These are phyloP conservation scores for Nigrospora oryzae DNA, from an alignment of 2,329 filamentous ascomycete genomes.

Conservation along the genomic window DNA sequence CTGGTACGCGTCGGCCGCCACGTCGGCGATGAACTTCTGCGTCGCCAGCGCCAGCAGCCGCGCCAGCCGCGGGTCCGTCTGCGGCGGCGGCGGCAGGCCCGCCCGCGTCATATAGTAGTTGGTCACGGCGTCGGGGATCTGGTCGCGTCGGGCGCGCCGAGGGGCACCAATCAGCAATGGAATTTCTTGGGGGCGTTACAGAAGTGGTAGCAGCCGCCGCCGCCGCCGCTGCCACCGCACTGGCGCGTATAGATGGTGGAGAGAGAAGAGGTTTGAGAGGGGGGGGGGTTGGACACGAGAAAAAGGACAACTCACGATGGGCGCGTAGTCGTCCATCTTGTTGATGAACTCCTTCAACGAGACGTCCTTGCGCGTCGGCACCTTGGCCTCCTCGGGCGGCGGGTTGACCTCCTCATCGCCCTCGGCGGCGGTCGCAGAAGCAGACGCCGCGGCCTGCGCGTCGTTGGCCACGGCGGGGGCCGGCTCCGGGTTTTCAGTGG, in stretches of 20 bases:
- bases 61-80: conserved; percentile 82
- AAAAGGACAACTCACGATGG: conserved; percentile 61
- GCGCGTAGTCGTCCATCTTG: conserved; percentile 98
- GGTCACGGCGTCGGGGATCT: conserved; percentile 97
- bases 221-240: background rate
- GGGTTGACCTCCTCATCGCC: conserved; percentile 10
- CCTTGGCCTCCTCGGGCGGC: conserved; percentile 40
- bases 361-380: conserved; percentile 81
- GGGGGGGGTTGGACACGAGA: background rate
- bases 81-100: conserved; percentile 84
- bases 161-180: background rate
- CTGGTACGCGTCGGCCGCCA: conserved; percentile 95
- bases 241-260: background rate
- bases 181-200: too few relatives aligned
- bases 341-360: conserved; percentile 85
- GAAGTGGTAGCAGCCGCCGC: background rate
- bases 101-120: conserved; percentile 97
- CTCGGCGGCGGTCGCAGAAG: conserved; percentile 1
- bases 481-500: conserved; percentile 19
- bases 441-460: conserved; percentile 6
- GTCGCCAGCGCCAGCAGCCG: conserved; percentile 94
- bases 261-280: background rate
- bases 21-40: conserved; percentile 97
- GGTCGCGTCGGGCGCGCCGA: background rate
- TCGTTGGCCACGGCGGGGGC: conserved; percentile 9